Percentiles rank a stretch among this genome's conserved stretches.
phyloP scores from a whole-genome alignment of 202 grass and related monocot species.

The Carex arenaria region DNA sequence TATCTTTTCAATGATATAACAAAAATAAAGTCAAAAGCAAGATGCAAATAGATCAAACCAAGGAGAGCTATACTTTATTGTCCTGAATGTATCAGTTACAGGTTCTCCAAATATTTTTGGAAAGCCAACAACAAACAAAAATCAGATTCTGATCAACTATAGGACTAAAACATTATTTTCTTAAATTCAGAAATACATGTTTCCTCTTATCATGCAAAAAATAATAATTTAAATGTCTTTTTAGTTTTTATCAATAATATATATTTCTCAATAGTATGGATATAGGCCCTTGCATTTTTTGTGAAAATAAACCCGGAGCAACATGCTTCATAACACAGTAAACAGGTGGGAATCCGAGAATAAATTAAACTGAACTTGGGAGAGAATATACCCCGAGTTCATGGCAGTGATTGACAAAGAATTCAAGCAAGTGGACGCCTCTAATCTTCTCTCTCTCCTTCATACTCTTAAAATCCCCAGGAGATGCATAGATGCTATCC shows the following conservation, averaged over 20 bases:
- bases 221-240: not conserved
- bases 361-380: not conserved
- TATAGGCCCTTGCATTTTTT: not conserved
- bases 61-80: not conserved
- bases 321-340: not conserved
- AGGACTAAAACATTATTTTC: not conserved
- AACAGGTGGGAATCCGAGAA: not conserved
- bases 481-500: slow-evolving; percentile 91
- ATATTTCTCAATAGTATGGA: not conserved
- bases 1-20: slow-evolving; percentile 32
- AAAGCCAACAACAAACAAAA: not conserved
- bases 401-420: slow-evolving; percentile 84
- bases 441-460: slow-evolving; percentile 77
- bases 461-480: slow-evolving; percentile 68
- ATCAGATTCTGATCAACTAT: not conserved
- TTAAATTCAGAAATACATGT: not conserved
- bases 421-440: slow-evolving; percentile 92
- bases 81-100: not conserved
- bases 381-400: slow-evolving; percentile 52
- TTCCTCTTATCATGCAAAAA: not conserved
- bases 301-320: not conserved
- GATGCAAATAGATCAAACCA: not conserved
- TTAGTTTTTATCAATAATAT: not conserved
- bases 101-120: not conserved
- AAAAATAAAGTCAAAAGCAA: slow-evolving; percentile 20